phyloP scores from a whole-genome alignment of 768 basidiomycete species.

The Chiua virens region DNA sequence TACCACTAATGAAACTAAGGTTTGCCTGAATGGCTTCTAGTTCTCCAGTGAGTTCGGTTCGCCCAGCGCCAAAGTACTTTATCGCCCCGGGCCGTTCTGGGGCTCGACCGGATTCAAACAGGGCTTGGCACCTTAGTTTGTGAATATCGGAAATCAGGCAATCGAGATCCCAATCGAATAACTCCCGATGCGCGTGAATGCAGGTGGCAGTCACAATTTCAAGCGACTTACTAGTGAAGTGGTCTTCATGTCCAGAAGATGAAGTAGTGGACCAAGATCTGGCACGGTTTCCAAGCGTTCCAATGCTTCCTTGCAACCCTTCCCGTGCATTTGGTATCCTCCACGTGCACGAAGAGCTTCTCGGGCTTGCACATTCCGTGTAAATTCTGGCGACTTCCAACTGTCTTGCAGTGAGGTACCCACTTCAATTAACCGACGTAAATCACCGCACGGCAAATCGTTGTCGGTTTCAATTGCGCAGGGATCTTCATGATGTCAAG shows the following conservation, averaged over 20 bases:
- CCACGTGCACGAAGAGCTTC: background rate
- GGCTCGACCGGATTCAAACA: background rate
- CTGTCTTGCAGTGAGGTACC: background rate
- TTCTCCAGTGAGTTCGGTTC: conserved; percentile 6
- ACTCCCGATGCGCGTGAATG: conserved; percentile 4
- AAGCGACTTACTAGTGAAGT: conserved; percentile 5
- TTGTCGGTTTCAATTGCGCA: too few relatives aligned
- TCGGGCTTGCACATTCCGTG: background rate
- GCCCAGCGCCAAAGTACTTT: background rate
- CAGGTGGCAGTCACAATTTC: background rate
- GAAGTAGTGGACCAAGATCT: background rate
- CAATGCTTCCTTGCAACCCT: background rate
- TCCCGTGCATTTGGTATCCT: background rate
- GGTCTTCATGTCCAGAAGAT: background rate
- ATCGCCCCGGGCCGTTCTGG: background rate
- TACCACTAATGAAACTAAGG: conserved; percentile 13
- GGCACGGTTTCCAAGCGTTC: background rate
- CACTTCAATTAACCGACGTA: background rate
- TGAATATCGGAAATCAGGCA: conserved; percentile 9
- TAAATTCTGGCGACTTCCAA: background rate
- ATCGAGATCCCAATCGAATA: conserved; percentile 11
- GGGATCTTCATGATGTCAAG: background rate
- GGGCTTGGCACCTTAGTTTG: conserved; percentile 3
- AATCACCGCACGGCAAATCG: background rate
- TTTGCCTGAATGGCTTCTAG: background rate